A percentile compares a stretch with the other conserved stretches of the same genome.
Evolutionary conservation across 1,284 basidiomycete genomes (phyloP).

Genomic region (Ganoderma resinaceum): DNA sequence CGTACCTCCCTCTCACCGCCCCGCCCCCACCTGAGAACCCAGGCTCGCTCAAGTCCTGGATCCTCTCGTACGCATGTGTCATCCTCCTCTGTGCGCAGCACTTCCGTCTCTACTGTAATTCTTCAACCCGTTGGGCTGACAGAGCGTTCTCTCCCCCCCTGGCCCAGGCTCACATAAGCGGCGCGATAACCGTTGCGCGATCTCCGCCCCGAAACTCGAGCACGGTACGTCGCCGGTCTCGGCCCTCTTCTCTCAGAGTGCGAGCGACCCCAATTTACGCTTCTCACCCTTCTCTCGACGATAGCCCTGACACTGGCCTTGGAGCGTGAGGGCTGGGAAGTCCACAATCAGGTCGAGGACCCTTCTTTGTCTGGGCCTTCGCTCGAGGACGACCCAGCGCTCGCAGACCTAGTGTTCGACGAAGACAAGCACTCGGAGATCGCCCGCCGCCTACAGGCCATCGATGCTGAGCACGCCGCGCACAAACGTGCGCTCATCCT

Average conservation of each 20-base stretch:
- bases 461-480: conserved; percentile 49
- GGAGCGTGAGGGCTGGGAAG: conserved; percentile 73
- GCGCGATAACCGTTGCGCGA: conserved; percentile 88
- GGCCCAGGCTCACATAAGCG: conserved; percentile 88
- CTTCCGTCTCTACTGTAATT: neutral
- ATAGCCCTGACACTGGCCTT: conserved; percentile 69
- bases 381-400: conserved; percentile 58
- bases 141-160: neutral
- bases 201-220: conserved; percentile 86
- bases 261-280: neutral
- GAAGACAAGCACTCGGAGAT: conserved; percentile 52
- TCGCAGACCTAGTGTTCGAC: conserved; percentile 48
- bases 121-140: neutral
- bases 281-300: too few relatives aligned
- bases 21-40: conserved; percentile 49
- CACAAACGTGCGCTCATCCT: conserved; percentile 76
- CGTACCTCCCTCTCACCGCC: conserved; percentile 44
- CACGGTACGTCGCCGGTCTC: conserved; percentile 51
- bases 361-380: conserved; percentile 60
- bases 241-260: neutral
- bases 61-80: conserved; percentile 77
- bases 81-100: conserved; percentile 79
- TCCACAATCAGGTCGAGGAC: conserved; percentile 78
- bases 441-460: conserved; percentile 55
- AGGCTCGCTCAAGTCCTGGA: conserved; percentile 67